phyloP scores from a whole-genome alignment of 805 yeast genomes.

The Scheffersomyces coipomensis region DNA sequence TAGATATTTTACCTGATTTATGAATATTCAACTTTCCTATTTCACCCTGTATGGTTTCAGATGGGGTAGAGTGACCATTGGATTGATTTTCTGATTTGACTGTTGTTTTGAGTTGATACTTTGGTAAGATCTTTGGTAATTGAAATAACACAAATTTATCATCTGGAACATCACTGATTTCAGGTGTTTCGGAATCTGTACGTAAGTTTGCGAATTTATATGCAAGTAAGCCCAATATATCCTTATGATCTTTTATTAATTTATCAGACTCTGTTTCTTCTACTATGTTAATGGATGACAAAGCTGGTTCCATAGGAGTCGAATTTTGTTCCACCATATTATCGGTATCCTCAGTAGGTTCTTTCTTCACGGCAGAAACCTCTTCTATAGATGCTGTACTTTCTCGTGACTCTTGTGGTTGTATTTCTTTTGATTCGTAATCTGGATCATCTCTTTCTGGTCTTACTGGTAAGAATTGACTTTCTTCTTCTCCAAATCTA shows the following conservation, averaged over 20 bases:
- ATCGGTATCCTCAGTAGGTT: constrained; percentile 27
- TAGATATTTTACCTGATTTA: constrained; percentile 77
- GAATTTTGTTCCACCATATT: constrained; percentile 23
- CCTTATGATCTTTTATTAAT: constrained; percentile 27
- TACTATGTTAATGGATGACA: no score
- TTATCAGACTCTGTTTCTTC: constrained; percentile 29
- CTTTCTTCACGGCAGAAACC: constrained; percentile 29
- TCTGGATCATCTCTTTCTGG: constrained; percentile 54
- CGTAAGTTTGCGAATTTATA: constrained; percentile 17
- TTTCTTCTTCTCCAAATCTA: constrained; percentile 49
- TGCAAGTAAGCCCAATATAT: constrained; percentile 25
- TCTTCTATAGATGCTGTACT: constrained; percentile 11
- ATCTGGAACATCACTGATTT: constrained; percentile 5
- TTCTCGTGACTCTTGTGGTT: constrained; percentile 5
- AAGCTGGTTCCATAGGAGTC: constrained; percentile 19
- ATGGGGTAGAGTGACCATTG: not conserved
- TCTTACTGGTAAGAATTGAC: constrained; percentile 66
- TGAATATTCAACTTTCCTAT: constrained; percentile 77
- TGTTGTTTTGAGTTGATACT: constrained; percentile 17
- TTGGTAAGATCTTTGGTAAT: constrained; percentile 47
- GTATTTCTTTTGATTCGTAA: constrained; percentile 21
- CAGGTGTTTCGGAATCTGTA: constrained; percentile 7
- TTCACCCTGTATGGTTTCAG: constrained; percentile 42
- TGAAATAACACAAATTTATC: constrained; percentile 42
- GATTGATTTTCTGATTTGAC: constrained; percentile 9